Evolutionary conservation across 83 land plant species (phyloP), one percentile per base, ranked within the genome.

Genomic region (Picea mariana): DNA sequence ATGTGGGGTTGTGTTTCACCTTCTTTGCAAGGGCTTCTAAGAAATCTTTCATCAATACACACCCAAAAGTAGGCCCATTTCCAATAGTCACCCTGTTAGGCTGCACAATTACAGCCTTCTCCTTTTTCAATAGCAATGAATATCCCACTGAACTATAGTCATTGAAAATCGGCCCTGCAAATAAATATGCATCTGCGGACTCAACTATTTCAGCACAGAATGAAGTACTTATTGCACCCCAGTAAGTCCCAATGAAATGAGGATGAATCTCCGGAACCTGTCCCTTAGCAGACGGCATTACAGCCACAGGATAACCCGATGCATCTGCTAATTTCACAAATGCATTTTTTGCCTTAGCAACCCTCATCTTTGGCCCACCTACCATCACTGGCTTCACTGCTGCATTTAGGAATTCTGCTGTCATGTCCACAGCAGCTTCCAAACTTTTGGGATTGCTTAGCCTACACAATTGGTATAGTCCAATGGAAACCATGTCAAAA

Each of bases 121-220:
- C 95, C 85, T 87, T 91, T 79, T 88, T 91, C 72, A 91, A 75
- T 26, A 92, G 83, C 76, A 91, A 79, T 9, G 95, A 92, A 86
- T 91, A 92, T n/a, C 93, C 95, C 13, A 92, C 95, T 44, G 95
- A 92, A 86, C 91, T 92, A 78, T 88, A 90, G 55, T 90, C 94
- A 78, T 89, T 92, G 82, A 92, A 92, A 18, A 92, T 83, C 4
- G 95, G 95, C 1, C 95, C 95, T 3, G 84, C 95, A 77, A 92
- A 92, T 62, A 92, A 55, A 34, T 34, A 34, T 34, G 34, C 34
- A 34, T 34, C 1, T 34, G 34, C 34, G 34, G 34, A 34, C 34
- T 92, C 95, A 6, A 91, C 86, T 20, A 92, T 91, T 83, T 92
- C 95, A 17, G 83, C 81, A 44, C 91, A 83, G 67, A 83, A 91